Conservation (phyloP, 176 grass and related monocot genomes). For the Rhynchospora breviuscula region DNA sequence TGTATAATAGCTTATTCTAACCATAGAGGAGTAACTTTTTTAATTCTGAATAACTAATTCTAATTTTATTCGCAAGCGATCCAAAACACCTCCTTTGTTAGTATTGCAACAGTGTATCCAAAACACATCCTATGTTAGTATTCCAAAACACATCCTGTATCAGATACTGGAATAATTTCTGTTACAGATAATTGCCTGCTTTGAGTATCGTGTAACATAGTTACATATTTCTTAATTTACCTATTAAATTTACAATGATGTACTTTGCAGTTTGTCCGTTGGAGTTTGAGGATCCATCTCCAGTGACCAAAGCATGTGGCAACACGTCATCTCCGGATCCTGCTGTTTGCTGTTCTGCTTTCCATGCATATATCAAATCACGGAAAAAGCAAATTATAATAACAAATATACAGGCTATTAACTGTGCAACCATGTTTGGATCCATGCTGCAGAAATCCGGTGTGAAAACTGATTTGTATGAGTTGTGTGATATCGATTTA, state of each 20-base stretch:
- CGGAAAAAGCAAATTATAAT: constrained; percentile 92
- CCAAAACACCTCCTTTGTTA: too few species aligned
- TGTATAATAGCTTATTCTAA: too few species aligned
- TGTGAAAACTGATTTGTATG: constrained; percentile 61
- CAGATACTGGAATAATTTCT: too few species aligned
- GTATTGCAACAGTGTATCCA: too few species aligned
- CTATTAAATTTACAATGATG: neutral
- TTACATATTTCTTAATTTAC: neutral
- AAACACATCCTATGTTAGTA: too few species aligned
- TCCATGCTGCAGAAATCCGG: constrained; percentile 90
- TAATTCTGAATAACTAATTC: too few species aligned
- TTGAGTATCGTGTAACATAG: neutral
- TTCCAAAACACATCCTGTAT: too few species aligned
- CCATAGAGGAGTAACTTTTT: too few species aligned
- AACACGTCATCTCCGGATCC: constrained; percentile 45
- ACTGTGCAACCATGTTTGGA: constrained; percentile 91
- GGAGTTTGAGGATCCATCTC: constrained; percentile 77
- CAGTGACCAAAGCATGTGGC: constrained; percentile 67
- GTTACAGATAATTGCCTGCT: neutral
- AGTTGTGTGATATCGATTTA: constrained; percentile 75
- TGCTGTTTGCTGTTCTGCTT: constrained; percentile 49
- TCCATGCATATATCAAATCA: constrained; percentile 67
- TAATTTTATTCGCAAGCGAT: too few species aligned
- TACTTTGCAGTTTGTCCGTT: constrained; percentile 69
- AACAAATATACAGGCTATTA: constrained; percentile 97